Base-by-base conservation (phyloP, 441 rosid genomes). In the Populus hybrid region DNA sequence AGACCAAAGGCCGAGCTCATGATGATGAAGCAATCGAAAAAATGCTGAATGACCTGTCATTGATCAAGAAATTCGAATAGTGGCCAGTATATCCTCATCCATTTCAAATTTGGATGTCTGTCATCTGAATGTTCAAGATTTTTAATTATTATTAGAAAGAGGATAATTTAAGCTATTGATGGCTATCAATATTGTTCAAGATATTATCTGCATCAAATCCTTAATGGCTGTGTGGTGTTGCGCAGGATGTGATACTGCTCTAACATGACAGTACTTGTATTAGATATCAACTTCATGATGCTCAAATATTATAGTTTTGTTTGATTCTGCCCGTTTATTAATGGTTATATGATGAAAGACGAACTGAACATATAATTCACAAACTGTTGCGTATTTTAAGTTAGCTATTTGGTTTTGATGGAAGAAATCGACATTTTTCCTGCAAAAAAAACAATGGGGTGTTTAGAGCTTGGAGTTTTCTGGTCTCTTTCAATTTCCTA, bases 11-110 rank as follows among this genome's bases (percentile, higher is more conserved):
- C 63, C 89, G 97, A 70, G 90, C 89, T 26, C 95, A 89, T 7
- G 92, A 87, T 73, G 98, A 95, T 36, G 97, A 90, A 74, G 92
- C 93, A 1, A 94, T 95, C 69, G 97, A 92, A 83, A 91, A 89
- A 81, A 95, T 95, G 99, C 83, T 94, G 85, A 89, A 83, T 72
- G 98, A 95, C 79, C 83, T 95, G 30, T 89, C 97, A 5, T 87
- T 93, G 80, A 89, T 95, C 78, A 95, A 95, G 89, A 92, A 88
- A 82, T 94, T 95, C 32, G 99, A 95, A 61, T 95, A 90, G 84
- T 0, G 32, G 70, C 75, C 10, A 23, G 59, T 28, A 16, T 21
- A 16, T 28, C 23, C 11, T 21, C 53, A 19, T 5, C 67, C 67
- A 63, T 63, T 46, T 46, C 57, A 46, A 38, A 14, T 0, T 12